Evolutionary conservation across 192 early-diverging fungal species (phyloP), one percentile per base, ranked within the genome.

Genomic region (Thoreauomyces humboldtii): DNA sequence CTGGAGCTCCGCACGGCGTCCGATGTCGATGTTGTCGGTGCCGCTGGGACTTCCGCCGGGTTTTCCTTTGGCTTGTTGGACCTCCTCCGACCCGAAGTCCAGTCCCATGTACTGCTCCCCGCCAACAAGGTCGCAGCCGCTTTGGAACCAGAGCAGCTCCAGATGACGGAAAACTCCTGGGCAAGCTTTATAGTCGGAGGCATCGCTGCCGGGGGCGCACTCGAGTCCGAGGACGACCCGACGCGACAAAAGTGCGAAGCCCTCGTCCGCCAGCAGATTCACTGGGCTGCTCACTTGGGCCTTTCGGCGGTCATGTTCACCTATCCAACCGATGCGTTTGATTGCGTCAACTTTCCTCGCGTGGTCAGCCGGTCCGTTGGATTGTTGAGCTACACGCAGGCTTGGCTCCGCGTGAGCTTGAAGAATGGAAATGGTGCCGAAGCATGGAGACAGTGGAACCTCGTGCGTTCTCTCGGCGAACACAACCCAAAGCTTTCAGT

Each of bases 381-480:
- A 0, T 37, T 68, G 17, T 57, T 79, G 24, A 46, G 73, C 29
- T 77, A 81, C 63, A 71, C 53, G 21, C 78, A 68, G 74, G 63
- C 52, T 47, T 57, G 78, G 67, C 78, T 87, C 22, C 79, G 79
- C 15, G 71, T 89, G 12, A 77, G 76, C 2, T 28, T 83, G 17
- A 52, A 24, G 2, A 38, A 56, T 1, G 65, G 65, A 41, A 69
- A 67, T 15, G 37, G 44, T 19, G 21, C 12, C 5, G 61, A 77
- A 1, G 70, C 77, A 7, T 98, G 96, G 96, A 61, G 77, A 46
- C 61, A 69, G 31, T 98, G 94, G 94, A 94, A 92, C 59, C 65
- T 70, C 17, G 47, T 96, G n/a, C 79, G 88, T 17, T 81, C 79
- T 33, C 73, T 94, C 54, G 84, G 87, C 45, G 82, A 85, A 48